These are phyloP conservation scores for Metschnikowia anglica DNA, from an alignment of 805 yeast genomes.

Conservation along the genomic window DNA sequence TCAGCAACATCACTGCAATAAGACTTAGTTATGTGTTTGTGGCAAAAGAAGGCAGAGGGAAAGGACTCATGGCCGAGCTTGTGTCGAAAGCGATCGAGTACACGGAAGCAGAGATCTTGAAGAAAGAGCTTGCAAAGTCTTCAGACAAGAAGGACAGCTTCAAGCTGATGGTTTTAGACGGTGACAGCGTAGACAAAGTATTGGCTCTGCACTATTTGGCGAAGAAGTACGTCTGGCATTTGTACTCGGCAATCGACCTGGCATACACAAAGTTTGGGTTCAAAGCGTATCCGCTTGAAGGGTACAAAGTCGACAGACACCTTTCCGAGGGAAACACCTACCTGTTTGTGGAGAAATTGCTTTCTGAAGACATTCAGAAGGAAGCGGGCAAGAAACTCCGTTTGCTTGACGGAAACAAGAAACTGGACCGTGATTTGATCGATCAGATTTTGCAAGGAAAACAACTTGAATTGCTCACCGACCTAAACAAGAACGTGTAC, in stretches of 20 bases:
- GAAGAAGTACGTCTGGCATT: conserved; percentile 40
- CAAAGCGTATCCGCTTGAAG: conserved; percentile 35
- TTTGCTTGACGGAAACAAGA: conserved; percentile 25
- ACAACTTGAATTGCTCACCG: conserved; percentile 38
- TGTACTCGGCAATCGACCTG: conserved; percentile 74
- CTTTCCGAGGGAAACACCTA: conserved; percentile 19
- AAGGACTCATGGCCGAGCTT: conserved; percentile 32
- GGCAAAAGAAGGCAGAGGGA: conserved; percentile 24
- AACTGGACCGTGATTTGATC: conserved; percentile 32
- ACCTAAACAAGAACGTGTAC: conserved; percentile 33
- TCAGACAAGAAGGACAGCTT: conserved; percentile 29
- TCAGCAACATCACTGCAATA: conserved; percentile 30
- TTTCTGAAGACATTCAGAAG: conserved; percentile 10
- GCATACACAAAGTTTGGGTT: conserved; percentile 68
- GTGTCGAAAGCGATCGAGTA: conserved; percentile 29
- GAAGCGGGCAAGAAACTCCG: conserved; percentile 31
- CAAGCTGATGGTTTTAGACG: conserved; percentile 30
- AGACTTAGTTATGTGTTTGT: conserved; percentile 31
- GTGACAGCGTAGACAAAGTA: conserved; percentile 29
- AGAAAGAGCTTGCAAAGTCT: conserved; percentile 25
- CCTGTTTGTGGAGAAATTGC: conserved; percentile 24
- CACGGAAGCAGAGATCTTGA: conserved; percentile 32
- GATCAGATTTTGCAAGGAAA: conserved; percentile 30
- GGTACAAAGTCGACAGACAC: conserved; percentile 32
- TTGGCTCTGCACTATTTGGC: conserved; percentile 36